These are phyloP conservation scores for Physcomitrellopsis africana DNA, from an alignment of 225 moss, liverwort and hornwort species.

Conservation along the genomic window DNA sequence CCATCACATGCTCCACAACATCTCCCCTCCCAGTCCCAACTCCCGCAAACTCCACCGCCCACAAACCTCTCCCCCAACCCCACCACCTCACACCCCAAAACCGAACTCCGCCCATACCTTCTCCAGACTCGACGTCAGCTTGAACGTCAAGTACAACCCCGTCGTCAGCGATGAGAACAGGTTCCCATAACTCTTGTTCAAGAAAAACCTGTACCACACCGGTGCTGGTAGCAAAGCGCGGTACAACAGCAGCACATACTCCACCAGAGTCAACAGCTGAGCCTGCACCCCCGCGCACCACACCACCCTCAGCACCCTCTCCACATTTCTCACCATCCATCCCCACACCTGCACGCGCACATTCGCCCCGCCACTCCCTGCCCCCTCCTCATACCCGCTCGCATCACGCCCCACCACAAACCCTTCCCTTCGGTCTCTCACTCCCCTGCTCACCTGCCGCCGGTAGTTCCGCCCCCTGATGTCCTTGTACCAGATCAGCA, in stretches of 20 bases:
- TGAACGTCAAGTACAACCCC: slow-evolving; percentile 92
- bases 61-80: too few species aligned
- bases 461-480: slow-evolving; percentile 94
- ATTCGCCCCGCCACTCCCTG: too few species aligned
- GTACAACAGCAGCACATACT: slow-evolving; percentile 81
- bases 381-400: too few species aligned
- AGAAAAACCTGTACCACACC: slow-evolving; percentile 94
- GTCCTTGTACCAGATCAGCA: slow-evolving; percentile 87
- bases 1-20: slow-evolving; percentile 27
- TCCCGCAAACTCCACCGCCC: too few species aligned
- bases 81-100: background rate
- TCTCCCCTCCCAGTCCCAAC: too few species aligned
- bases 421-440: too few species aligned
- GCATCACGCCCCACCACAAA: too few species aligned
- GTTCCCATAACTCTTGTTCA: slow-evolving; percentile 91
- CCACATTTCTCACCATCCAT: background rate
- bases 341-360: too few species aligned
- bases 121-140: slow-evolving; percentile 91
- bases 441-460: slow-evolving; percentile 62
- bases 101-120: slow-evolving; percentile 58
- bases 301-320: slow-evolving; percentile 11
- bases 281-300: slow-evolving; percentile 63
- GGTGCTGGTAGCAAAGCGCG: slow-evolving; percentile 91
- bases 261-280: slow-evolving; percentile 88
- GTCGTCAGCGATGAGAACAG: slow-evolving; percentile 91